Percentiles rank a stretch among this genome's conserved stretches.
Evolutionary conservation across 345 rosid species (phyloP).

Genomic region (Lepidium didymum): DNA sequence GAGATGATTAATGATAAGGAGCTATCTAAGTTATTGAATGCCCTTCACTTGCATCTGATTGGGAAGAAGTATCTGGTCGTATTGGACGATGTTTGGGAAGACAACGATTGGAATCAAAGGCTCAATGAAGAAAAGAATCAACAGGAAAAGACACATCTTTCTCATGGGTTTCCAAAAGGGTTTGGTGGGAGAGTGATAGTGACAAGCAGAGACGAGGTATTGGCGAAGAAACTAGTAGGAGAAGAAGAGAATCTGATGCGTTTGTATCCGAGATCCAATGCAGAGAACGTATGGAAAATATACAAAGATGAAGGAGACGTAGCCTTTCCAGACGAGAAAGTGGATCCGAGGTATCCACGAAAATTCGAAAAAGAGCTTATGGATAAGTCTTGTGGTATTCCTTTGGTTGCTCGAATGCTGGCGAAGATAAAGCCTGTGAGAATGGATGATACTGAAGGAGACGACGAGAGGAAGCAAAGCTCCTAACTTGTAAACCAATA

Average conservation of each 20-base stretch:
- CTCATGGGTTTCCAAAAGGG: slow-evolving; percentile 46
- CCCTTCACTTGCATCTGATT: slow-evolving; percentile 31
- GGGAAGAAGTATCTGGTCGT: slow-evolving; percentile 51
- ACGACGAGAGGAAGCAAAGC: background rate
- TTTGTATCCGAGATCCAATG: slow-evolving; percentile 24
- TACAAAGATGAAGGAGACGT: slow-evolving; percentile 16
- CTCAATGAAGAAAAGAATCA: slow-evolving; percentile 8
- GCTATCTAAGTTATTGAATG: slow-evolving; percentile 24
- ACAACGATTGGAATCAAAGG: slow-evolving; percentile 23
- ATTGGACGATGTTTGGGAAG: slow-evolving; percentile 34
- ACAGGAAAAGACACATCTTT: slow-evolving; percentile 16
- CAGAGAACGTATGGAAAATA: slow-evolving; percentile 28
- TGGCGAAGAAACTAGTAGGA: slow-evolving; percentile 40
- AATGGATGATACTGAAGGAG: background rate
- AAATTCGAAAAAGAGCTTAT: slow-evolving; percentile 23
- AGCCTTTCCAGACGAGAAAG: background rate
- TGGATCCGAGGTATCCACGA: background rate
- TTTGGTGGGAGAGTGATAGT: slow-evolving; percentile 44
- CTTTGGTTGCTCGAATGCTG: slow-evolving; percentile 33
- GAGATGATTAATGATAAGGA: background rate
- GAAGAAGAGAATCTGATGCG: slow-evolving; percentile 30
- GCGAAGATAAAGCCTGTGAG: slow-evolving; percentile 17
- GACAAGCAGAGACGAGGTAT: slow-evolving; percentile 33
- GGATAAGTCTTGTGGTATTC: slow-evolving; percentile 42
- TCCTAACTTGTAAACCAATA: background rate